A percentile compares a stretch with the other conserved stretches of the same genome.
Evolutionary conservation across 495 filamentous ascomycete genomes (phyloP).

Genomic region (Aspergillus carlsbadensis): DNA sequence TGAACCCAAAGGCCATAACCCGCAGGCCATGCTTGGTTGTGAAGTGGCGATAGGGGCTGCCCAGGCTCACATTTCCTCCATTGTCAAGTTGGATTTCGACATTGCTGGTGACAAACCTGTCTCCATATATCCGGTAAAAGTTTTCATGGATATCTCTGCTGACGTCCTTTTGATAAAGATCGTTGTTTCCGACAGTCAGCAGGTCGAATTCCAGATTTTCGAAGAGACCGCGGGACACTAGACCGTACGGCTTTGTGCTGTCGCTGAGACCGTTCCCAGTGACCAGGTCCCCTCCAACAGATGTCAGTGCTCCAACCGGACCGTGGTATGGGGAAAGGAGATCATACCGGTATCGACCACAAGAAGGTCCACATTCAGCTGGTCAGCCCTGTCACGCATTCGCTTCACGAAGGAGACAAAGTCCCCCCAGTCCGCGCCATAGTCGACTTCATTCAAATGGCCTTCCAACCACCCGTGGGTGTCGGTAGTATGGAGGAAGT

Average conservation of each 20-base stretch:
- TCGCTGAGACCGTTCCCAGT: constrained; percentile 2
- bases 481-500: constrained; percentile 4
- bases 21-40: no score
- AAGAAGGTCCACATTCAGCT: neutral
- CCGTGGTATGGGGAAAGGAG: neutral
- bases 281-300: neutral
- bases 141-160: neutral
- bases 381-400: neutral
- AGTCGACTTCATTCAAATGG: constrained; percentile 13
- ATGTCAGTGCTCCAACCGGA: neutral
- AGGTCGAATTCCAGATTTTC: neutral
- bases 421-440: constrained; percentile 7
- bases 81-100: neutral
- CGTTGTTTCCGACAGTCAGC: neutral
- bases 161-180: neutral
- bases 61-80: neutral
- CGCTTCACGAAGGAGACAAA: neutral
- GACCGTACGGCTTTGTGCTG: neutral
- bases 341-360: neutral
- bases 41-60: neutral
- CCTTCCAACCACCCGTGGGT: constrained; percentile 3
- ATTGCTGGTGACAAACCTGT: constrained; percentile 4
- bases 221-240: neutral
- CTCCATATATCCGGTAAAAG: neutral
- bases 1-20: no score